These are phyloP conservation scores for Geranium incanum DNA, from an alignment of 441 rosid species.

Conservation along the genomic window DNA sequence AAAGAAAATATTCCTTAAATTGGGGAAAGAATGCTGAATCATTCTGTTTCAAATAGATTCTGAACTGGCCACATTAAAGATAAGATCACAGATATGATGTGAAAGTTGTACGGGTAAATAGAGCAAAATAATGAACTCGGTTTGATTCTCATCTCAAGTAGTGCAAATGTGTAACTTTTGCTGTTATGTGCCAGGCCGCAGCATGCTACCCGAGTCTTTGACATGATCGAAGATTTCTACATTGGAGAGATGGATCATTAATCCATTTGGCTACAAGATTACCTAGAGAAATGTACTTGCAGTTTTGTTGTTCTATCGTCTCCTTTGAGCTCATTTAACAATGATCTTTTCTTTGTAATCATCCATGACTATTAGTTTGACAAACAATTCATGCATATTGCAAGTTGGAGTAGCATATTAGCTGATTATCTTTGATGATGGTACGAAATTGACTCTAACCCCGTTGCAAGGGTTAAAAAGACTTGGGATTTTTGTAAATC, in stretches of 20 bases:
- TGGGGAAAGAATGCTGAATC: neutral
- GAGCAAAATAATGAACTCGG: neutral
- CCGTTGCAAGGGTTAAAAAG: too few relatives aligned
- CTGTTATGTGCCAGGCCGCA: constrained; percentile 50
- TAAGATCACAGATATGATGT: too few relatives aligned
- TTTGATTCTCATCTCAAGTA: neutral
- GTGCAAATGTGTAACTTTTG: neutral
- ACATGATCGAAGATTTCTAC: constrained; percentile 85
- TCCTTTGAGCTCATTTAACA: neutral
- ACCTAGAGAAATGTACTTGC: constrained; percentile 1
- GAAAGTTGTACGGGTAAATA: too few relatives aligned
- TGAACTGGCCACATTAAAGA: too few relatives aligned
- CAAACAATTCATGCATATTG: neutral
- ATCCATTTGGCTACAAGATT: constrained; percentile 4
- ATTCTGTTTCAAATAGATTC: too few relatives aligned
- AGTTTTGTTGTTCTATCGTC: neutral
- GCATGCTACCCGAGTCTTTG: constrained; percentile 72
- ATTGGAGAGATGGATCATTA: constrained; percentile 54
- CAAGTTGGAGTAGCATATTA: neutral
- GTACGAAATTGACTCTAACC: too few relatives aligned
- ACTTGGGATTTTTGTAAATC: neutral
- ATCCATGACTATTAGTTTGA: neutral
- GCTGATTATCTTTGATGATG: neutral
- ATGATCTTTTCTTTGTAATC: neutral
- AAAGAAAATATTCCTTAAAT: neutral